These are phyloP conservation scores for Gossypium mustelinum DNA, from an alignment of 345 rosid genomes.

Conservation along the genomic window DNA sequence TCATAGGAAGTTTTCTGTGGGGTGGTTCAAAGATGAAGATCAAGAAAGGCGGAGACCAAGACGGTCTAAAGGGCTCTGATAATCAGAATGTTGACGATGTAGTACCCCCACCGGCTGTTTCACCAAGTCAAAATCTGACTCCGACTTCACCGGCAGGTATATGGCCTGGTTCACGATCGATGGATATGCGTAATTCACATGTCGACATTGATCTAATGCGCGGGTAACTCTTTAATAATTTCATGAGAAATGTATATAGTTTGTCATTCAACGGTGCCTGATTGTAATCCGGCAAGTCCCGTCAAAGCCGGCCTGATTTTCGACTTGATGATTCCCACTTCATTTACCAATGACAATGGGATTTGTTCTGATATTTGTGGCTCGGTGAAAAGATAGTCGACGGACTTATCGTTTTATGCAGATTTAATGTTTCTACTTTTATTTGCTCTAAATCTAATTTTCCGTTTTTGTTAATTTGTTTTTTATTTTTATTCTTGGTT, in stretches of 20 bases:
- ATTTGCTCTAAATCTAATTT: too few relatives aligned
- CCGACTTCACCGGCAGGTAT: constrained; percentile 48
- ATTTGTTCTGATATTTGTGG: too few relatives aligned
- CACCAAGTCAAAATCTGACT: constrained; percentile 57
- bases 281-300: constrained; percentile 19
- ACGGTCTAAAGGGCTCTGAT: constrained; percentile 33
- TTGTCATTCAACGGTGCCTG: constrained; percentile 23
- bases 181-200: constrained; percentile 65
- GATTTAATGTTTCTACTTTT: too few relatives aligned
- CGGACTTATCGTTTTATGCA: too few relatives aligned
- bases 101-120: constrained; percentile 26
- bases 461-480: too few relatives aligned
- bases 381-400: too few relatives aligned
- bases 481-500: too few relatives aligned
- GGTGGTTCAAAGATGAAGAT: constrained; percentile 68
- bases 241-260: constrained; percentile 34
- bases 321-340: constrained; percentile 19
- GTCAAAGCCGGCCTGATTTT: constrained; percentile 21
- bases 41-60: constrained; percentile 55
- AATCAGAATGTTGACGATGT: constrained; percentile 41
- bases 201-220: constrained; percentile 91
- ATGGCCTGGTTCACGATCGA: constrained; percentile 71
- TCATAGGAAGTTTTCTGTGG: constrained; percentile 84
- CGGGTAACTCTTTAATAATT: constrained; percentile 40
- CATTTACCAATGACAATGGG: too few relatives aligned